A percentile compares a stretch with the other conserved stretches of the same genome.
Evolutionary conservation across 345 rosid genomes (phyloP).

Genomic region (Euphorbia pulcherrima): DNA sequence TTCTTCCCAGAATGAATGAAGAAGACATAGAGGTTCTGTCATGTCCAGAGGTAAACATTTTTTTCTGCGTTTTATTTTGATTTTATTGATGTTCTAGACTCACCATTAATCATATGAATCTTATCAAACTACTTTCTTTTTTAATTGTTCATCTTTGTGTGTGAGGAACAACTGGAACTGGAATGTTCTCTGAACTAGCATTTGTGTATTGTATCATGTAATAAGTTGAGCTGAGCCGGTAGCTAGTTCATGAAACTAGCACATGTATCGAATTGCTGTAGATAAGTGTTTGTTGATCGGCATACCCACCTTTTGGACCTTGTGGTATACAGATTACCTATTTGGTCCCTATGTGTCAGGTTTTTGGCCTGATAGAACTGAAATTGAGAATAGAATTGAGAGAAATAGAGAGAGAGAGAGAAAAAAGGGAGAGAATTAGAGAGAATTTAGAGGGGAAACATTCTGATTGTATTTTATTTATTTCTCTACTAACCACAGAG

Average conservation of each 20-base stretch:
- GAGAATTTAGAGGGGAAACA: too few species aligned
- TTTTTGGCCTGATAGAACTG: too few species aligned
- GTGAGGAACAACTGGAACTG: neutral
- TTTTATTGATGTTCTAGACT: neutral
- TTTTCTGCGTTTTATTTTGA: neutral
- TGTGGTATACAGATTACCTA: too few species aligned
- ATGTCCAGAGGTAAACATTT: conserved; percentile 45
- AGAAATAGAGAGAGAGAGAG: too few species aligned
- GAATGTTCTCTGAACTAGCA: too few species aligned
- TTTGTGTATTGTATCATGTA: neutral
- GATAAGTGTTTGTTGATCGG: neutral
- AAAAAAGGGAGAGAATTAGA: too few species aligned
- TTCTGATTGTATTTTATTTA: too few species aligned
- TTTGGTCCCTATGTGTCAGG: too few species aligned
- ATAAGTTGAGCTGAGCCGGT: neutral
- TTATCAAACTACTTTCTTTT: neutral
- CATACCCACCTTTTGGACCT: too few species aligned
- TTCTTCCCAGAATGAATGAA: conserved; percentile 61
- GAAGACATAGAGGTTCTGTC: conserved; percentile 59
- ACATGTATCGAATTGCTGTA: neutral
- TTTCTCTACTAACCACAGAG: too few species aligned
- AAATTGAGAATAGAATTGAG: too few species aligned
- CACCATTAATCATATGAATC: neutral
- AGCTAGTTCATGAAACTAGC: neutral
- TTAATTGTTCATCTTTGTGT: neutral